phyloP scores from a whole-genome alignment of 495 filamentous ascomycete genomes.

The Tuber microsphaerosporum region DNA sequence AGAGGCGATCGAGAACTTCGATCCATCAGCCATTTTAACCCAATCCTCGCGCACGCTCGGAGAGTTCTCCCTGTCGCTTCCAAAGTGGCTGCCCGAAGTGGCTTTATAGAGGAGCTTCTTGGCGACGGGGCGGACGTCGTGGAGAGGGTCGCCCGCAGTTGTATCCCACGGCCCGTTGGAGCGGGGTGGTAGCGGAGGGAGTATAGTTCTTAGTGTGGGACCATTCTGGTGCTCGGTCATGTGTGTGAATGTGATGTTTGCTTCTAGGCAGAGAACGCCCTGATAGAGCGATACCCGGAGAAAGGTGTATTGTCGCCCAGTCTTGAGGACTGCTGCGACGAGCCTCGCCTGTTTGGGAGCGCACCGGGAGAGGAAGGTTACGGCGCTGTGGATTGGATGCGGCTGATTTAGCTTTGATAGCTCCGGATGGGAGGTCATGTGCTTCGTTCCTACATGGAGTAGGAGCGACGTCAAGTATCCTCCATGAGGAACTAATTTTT shows the following conservation, averaged over 20 bases:
- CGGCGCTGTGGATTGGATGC: slow-evolving; percentile 58
- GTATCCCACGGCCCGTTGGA: neutral
- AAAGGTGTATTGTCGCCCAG: slow-evolving; percentile 62
- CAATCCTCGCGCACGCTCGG: slow-evolving; percentile 33
- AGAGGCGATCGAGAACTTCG: slow-evolving; percentile 5
- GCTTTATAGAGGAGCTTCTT: slow-evolving; percentile 23
- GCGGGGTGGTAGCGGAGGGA: neutral
- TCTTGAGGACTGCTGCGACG: slow-evolving; percentile 63
- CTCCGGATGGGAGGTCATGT: slow-evolving; percentile 48
- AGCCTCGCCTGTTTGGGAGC: slow-evolving; percentile 56
- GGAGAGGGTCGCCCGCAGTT: neutral
- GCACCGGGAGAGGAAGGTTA: slow-evolving; percentile 66
- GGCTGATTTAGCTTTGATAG: slow-evolving; percentile 51
- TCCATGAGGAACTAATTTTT: slow-evolving; percentile 7
- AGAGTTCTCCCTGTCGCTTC: slow-evolving; percentile 8
- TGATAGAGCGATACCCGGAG: slow-evolving; percentile 62
- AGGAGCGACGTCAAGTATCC: slow-evolving; percentile 66
- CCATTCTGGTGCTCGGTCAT: neutral
- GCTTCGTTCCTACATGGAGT: slow-evolving; percentile 53
- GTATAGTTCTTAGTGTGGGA: neutral
- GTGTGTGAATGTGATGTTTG: slow-evolving; percentile 10
- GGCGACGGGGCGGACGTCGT: slow-evolving; percentile 8
- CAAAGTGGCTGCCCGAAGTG: neutral
- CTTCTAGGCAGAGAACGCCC: slow-evolving; percentile 7
- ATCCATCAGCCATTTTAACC: slow-evolving; percentile 26